A percentile compares a stretch with the other conserved stretches of the same genome.
Evolutionary conservation across 805 yeast species (phyloP).

Genomic region (Yarrowia yakushimensis): DNA sequence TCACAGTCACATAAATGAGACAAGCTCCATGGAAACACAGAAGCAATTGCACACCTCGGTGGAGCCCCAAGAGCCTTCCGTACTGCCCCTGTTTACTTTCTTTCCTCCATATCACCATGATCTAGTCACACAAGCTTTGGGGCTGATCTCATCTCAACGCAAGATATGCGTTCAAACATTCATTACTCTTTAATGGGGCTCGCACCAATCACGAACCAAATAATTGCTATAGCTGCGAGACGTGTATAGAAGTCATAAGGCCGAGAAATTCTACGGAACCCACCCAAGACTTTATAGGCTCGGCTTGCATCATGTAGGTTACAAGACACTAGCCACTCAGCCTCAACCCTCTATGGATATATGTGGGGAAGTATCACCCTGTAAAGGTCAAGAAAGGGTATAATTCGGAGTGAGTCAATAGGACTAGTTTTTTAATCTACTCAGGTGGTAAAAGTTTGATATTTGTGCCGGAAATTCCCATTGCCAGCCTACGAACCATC

Average conservation of each 20-base stretch:
- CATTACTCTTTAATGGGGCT: neutral
- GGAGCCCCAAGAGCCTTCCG: no score
- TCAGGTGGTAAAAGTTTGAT: neutral
- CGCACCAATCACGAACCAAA: neutral
- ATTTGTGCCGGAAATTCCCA: neutral
- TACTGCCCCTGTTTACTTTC: no score
- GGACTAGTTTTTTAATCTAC: neutral
- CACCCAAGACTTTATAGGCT: neutral
- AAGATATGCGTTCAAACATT: neutral
- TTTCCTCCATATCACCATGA: neutral
- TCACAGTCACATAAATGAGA: no score
- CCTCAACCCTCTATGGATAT: neutral
- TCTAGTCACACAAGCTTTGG: neutral
- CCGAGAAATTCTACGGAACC: neutral
- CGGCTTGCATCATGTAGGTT: neutral
- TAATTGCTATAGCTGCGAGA: neutral
- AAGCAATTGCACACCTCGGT: no score
- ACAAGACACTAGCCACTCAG: neutral
- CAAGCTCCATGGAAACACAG: no score
- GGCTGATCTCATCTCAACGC: neutral
- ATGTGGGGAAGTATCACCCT: no score
- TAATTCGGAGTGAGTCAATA: no score
- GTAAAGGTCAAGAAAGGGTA: no score
- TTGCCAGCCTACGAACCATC: neutral
- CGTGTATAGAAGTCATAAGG: neutral